Conservation (phyloP, 805 yeast species). For the Candida pini region DNA sequence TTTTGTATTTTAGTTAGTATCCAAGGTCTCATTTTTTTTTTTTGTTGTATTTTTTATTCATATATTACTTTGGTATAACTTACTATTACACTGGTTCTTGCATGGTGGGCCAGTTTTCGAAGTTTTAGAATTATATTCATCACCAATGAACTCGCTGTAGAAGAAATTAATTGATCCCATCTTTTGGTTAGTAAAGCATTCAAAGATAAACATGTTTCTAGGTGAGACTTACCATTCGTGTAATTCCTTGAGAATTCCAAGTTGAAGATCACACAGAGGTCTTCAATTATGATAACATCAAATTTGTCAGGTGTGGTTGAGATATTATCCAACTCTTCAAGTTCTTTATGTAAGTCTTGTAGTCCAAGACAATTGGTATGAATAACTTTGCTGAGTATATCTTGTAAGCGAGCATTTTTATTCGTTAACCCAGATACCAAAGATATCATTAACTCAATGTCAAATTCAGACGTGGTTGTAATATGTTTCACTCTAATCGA, state of each 20-base stretch:
- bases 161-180: neutral
- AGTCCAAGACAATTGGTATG: slow-evolving; percentile 13
- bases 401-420: no score
- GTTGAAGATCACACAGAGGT: slow-evolving; percentile 23
- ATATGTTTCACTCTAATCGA: slow-evolving; percentile 11
- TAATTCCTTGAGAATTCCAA: slow-evolving; percentile 18
- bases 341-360: slow-evolving; percentile 7
- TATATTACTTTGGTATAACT: slow-evolving; percentile 19
- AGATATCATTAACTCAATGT: slow-evolving; percentile 6
- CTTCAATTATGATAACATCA: slow-evolving; percentile 22
- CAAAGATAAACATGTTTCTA: no score
- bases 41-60: neutral
- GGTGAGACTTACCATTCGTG: slow-evolving; percentile 19
- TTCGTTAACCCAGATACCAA: slow-evolving; percentile 1
- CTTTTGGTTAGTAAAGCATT: no score
- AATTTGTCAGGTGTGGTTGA: neutral
- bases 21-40: neutral
- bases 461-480: slow-evolving; percentile 11
- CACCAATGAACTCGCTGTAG: slow-evolving; percentile 15
- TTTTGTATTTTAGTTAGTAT: slow-evolving; percentile 4
- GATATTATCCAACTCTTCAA: slow-evolving; percentile 5
- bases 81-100: slow-evolving; percentile 2
- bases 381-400: slow-evolving; percentile 6
- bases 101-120: slow-evolving; percentile 22
- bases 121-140: slow-evolving; percentile 13